These are phyloP conservation scores for Arthrobotrys pseudoclavata DNA, from an alignment of 2,329 filamentous ascomycete genomes.

Conservation along the genomic window DNA sequence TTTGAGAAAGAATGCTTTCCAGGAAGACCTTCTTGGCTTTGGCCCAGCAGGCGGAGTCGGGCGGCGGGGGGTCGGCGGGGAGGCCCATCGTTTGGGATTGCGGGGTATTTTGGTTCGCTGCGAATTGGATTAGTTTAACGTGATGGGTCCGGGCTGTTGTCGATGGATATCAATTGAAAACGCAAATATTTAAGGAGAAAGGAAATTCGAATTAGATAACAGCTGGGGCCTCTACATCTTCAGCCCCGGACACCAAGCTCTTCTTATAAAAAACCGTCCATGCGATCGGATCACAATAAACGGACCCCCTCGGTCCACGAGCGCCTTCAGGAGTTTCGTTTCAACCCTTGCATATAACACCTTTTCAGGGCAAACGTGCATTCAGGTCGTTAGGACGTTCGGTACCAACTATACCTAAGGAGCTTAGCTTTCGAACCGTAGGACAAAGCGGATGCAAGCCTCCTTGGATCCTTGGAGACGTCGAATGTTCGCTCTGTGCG, in stretches of 20 bases:
- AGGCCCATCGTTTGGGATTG: conserved; percentile 6
- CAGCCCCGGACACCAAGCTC: neutral
- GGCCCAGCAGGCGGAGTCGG: conserved; percentile 53
- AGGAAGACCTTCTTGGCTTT: conserved; percentile 55
- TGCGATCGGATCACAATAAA: neutral
- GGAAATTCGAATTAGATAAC: neutral
- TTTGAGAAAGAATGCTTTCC: conserved; percentile 37
- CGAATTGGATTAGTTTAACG: neutral
- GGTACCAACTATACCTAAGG: neutral
- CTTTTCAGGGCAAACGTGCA: conserved; percentile 26
- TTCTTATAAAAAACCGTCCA: neutral
- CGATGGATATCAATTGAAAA: neutral
- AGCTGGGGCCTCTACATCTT: neutral
- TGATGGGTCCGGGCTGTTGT: neutral
- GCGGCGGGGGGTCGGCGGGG: conserved; percentile 37
- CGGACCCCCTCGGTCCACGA: neutral
- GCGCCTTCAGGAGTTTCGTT: neutral
- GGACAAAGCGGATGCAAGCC: conserved; percentile 15
- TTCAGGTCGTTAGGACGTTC: neutral
- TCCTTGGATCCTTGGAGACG: neutral
- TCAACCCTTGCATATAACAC: conserved; percentile 16
- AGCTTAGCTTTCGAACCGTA: neutral
- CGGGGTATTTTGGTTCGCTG: conserved; percentile 18
- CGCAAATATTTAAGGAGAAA: neutral
- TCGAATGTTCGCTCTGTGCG: conserved; percentile 4